A percentile compares a stretch with the other conserved stretches of the same genome.
These are phyloP conservation scores for Myotisia sp. DNA, from an alignment of 2,329 filamentous ascomycete species.

Conservation along the genomic window DNA sequence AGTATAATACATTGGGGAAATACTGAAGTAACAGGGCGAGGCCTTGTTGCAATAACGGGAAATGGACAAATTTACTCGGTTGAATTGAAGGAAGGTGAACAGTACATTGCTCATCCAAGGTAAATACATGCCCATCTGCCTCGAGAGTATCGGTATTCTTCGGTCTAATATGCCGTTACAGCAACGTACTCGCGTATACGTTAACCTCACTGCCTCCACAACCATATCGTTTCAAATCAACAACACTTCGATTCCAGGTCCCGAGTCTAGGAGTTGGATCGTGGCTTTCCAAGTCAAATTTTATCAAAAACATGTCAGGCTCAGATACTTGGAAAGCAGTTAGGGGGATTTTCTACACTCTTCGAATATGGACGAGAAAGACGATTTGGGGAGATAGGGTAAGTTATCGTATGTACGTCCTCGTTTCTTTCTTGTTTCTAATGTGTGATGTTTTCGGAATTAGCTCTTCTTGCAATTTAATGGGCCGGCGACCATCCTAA, in stretches of 20 bases:
- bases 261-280: conserved; percentile 51
- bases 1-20: conserved; percentile 81
- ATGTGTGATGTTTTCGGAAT: not conserved
- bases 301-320: conserved; percentile 57
- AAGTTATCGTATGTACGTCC: conserved; percentile 21
- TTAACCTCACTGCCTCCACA: conserved; percentile 58
- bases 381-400: conserved; percentile 85
- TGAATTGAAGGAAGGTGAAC: conserved; percentile 64
- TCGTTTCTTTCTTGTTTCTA: too few relatives aligned
- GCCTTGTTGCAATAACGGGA: conserved; percentile 69
- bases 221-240: conserved; percentile 77
- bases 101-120: conserved; percentile 77
- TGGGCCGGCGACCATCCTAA: conserved; percentile 69
- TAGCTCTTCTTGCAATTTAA: conserved; percentile 76
- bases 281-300: conserved; percentile 55
- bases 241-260: conserved; percentile 59
- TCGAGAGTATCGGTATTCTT: not conserved
- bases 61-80: conserved; percentile 84
- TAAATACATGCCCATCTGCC: conserved; percentile 17
- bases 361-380: conserved; percentile 63
- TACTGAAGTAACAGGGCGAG: conserved; percentile 74
- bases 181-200: conserved; percentile 82
- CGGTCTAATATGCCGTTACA: conserved; percentile 19
- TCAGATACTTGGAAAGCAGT: conserved; percentile 59
- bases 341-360: conserved; percentile 47